Base-by-base conservation (phyloP, 345 rosid genomes). In the Crucihimalaya himalaica region DNA sequence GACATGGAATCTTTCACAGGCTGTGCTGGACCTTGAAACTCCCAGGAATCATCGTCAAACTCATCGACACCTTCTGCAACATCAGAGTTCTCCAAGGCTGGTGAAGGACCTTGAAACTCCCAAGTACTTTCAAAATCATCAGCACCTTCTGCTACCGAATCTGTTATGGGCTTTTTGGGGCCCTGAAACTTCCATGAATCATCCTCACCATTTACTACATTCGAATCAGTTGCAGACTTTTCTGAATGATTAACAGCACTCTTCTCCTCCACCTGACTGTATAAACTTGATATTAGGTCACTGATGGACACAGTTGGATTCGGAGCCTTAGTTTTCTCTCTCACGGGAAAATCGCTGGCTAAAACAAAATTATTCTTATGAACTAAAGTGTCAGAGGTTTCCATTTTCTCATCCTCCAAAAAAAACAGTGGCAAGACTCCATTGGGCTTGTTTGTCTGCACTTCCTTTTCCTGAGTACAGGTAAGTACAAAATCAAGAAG, bases 211-310 rank as follows among this genome's bases (percentile, higher is more conserved):
- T 80, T 77, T 65, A 56, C 63, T 1, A 46, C 15, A 18, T 48
- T 66, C 0, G 67, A 66, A 48, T 47, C 73, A 57, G 15, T 57
- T 11, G 45, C 48, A 50, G 74, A 77, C 66, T 39, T 79, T 56
- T 76, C 79, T 12, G 68, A 63, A 63, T 66, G 68, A 74, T 76
- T 75, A 32, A 66, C 63, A 40, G 86, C 64, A 68, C 55, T 66
- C 51, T 59, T 82, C 66, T 71, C 84, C 68, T 80, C 83, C 66
- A 86, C 75, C 83, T 89, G 89, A 83, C 80, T 72, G 77, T 92
- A 94, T 72, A 89, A 82, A 81, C 79, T 91, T 57, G 98, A 85
- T 63, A 94, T 81, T 23, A 94, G 88, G 84, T 94, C 97, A 54
- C 31, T 79, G 63, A 94, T 81, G 31, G 90, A 80, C 56, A 80